Conservation (phyloP, 805 yeast species). For the Saccharomycopsis fibuligera region DNA sequence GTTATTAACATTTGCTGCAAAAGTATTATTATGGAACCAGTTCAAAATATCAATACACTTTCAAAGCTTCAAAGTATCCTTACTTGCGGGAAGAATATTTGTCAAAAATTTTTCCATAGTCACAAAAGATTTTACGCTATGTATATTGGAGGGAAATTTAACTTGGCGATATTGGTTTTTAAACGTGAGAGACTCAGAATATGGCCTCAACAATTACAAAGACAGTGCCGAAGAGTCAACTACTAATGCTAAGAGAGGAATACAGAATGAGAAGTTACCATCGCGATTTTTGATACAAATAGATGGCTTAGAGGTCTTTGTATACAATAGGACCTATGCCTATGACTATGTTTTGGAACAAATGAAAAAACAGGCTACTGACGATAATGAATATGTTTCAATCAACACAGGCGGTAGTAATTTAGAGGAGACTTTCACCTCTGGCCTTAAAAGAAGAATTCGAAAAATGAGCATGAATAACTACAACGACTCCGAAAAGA, state of each 20-base stretch:
- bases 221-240: slow-evolving; percentile 16
- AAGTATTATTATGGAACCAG: slow-evolving; percentile 59
- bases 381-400: not conserved
- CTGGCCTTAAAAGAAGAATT: slow-evolving; percentile 25
- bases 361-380: slow-evolving; percentile 24
- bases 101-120: slow-evolving; percentile 69
- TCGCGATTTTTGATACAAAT: slow-evolving; percentile 50
- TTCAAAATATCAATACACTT: slow-evolving; percentile 52
- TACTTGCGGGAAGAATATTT: slow-evolving; percentile 76
- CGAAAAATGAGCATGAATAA: slow-evolving; percentile 18
- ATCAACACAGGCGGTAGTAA: no score
- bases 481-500: not conserved
- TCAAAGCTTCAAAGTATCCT: slow-evolving; percentile 69
- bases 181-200: slow-evolving; percentile 29
- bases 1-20: slow-evolving; percentile 43
- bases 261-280: slow-evolving; percentile 44
- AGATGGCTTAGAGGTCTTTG: slow-evolving; percentile 77
- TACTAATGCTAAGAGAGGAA: slow-evolving; percentile 19
- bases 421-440: no score
- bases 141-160: slow-evolving; percentile 62
- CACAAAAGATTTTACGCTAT: slow-evolving; percentile 66
- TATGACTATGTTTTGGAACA: slow-evolving; percentile 57
- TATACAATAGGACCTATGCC: slow-evolving; percentile 74
- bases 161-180: slow-evolving; percentile 92
- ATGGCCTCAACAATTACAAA: slow-evolving; percentile 20